Percentiles rank a stretch among this genome's conserved stretches.
phyloP scores from a whole-genome alignment of 2,329 filamentous ascomycete genomes.

The Talaromyces sp. region DNA sequence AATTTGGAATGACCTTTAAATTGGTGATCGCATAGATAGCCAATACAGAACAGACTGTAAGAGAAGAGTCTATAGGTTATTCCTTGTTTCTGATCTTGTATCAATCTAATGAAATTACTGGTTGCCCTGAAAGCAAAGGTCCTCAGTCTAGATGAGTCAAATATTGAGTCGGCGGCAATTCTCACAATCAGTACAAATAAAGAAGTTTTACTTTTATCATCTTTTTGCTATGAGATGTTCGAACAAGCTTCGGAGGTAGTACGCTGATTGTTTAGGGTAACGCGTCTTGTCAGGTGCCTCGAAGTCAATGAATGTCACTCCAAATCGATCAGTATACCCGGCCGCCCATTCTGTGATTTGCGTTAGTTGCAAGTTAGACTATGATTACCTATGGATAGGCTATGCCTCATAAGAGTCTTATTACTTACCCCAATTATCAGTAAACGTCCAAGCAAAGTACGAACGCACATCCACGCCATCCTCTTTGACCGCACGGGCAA shows the following conservation, averaged over 20 bases:
- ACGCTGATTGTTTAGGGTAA: constrained; percentile 74
- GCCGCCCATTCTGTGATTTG: constrained; percentile 79
- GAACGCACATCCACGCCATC: constrained; percentile 71
- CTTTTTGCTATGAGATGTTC: constrained; percentile 54
- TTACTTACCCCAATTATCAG: constrained; percentile 57
- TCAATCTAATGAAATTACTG: background rate
- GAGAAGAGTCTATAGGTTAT: no score
- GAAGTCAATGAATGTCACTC: constrained; percentile 75
- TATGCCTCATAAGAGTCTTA: background rate
- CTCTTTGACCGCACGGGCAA: constrained; percentile 57
- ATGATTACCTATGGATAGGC: background rate
- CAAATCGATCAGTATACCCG: constrained; percentile 76
- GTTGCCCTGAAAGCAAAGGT: background rate
- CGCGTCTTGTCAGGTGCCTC: constrained; percentile 65
- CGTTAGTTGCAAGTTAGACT: constrained; percentile 17
- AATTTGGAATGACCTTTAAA: background rate
- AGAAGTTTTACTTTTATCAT: background rate
- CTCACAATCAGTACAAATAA: background rate
- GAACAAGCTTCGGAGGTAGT: constrained; percentile 65
- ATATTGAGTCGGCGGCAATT: background rate
- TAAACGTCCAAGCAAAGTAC: constrained; percentile 77
- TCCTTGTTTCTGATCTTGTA: background rate
- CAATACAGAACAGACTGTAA: background rate
- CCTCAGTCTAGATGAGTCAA: background rate
- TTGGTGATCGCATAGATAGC: background rate